Percentiles rank a stretch among this genome's conserved stretches.
phyloP scores from a whole-genome alignment of 2,329 filamentous ascomycete species.

The Neopestalotiopsis sp. region DNA sequence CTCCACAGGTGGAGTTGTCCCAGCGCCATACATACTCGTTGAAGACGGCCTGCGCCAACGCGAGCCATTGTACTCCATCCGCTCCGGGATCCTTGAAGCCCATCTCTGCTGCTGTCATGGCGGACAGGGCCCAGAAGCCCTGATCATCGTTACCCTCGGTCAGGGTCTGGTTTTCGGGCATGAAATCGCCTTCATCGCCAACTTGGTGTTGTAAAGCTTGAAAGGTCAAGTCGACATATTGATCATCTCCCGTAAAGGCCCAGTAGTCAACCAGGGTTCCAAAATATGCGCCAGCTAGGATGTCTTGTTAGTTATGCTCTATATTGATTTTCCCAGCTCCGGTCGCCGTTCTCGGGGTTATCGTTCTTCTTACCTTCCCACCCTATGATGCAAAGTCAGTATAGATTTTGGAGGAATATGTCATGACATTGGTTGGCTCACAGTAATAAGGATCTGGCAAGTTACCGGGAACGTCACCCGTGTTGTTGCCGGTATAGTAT shows the following conservation, averaged over 20 bases:
- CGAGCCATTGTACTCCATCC: slow-evolving; percentile 60
- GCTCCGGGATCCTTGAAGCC: slow-evolving; percentile 58
- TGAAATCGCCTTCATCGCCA: slow-evolving; percentile 47
- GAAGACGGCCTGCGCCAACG: slow-evolving; percentile 66
- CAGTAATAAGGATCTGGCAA: slow-evolving; percentile 49
- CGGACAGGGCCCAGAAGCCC: slow-evolving; percentile 68
- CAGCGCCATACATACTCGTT: slow-evolving; percentile 55
- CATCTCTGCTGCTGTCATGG: slow-evolving; percentile 63
- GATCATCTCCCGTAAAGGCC: slow-evolving; percentile 57
- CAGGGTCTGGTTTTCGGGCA: slow-evolving; percentile 45
- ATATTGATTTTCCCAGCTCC: not conserved
- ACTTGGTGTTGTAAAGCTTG: slow-evolving; percentile 49
- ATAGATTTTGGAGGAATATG: not conserved
- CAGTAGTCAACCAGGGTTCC: slow-evolving; percentile 60
- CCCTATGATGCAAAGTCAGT: slow-evolving; percentile 7
- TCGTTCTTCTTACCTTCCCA: slow-evolving; percentile 13
- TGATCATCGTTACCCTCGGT: slow-evolving; percentile 58
- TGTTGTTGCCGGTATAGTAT: slow-evolving; percentile 28
- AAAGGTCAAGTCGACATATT: slow-evolving; percentile 52
- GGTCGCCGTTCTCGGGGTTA: not conserved
- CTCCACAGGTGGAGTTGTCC: slow-evolving; percentile 55
- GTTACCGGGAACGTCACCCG: slow-evolving; percentile 26
- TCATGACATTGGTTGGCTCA: slow-evolving; percentile 36
- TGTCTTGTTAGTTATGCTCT: not conserved
- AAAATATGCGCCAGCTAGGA: slow-evolving; percentile 51